phyloP scores from a whole-genome alignment of 73 alveolate genomes.

The Effrenium voratum region DNA sequence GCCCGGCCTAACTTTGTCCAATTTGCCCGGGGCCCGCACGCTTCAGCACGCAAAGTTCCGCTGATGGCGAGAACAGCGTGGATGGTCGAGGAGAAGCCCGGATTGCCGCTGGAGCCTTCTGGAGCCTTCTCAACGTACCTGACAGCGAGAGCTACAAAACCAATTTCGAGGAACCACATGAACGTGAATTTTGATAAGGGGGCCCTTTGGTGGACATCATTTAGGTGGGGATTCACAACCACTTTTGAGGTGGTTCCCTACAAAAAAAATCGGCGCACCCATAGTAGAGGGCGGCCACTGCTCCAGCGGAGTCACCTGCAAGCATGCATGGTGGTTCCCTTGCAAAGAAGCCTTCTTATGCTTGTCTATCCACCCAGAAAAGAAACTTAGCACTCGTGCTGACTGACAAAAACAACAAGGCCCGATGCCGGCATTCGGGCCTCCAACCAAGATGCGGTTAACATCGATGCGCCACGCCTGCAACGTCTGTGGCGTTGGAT shows the following conservation, averaged over 20 bases:
- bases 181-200: too few relatives aligned
- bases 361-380: not conserved
- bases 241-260: not conserved
- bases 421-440: not conserved
- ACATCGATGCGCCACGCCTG: conserved; percentile 85
- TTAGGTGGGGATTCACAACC: not conserved
- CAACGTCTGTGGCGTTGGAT: too few relatives aligned
- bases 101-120: conserved; percentile 71
- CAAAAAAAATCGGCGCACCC: conserved; percentile 22
- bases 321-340: not conserved
- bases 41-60: conserved; percentile 66
- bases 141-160: too few relatives aligned
- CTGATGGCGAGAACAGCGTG: conserved; percentile 81
- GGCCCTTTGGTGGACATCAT: too few relatives aligned
- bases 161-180: too few relatives aligned
- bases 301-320: conserved; percentile 90
- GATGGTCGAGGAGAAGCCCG: conserved; percentile 47
- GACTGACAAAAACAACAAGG: not conserved
- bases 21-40: too few relatives aligned
- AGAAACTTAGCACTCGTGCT: not conserved
- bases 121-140: conserved; percentile 59
- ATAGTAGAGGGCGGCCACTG: conserved; percentile 83
- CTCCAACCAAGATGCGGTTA: conserved; percentile 79
- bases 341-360: not conserved
- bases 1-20: too few relatives aligned